Percentiles rank a stretch among this genome's conserved stretches.
Conservation (phyloP, 108 stramenopile genomes). For the Fragilaria crotonensis region DNA sequence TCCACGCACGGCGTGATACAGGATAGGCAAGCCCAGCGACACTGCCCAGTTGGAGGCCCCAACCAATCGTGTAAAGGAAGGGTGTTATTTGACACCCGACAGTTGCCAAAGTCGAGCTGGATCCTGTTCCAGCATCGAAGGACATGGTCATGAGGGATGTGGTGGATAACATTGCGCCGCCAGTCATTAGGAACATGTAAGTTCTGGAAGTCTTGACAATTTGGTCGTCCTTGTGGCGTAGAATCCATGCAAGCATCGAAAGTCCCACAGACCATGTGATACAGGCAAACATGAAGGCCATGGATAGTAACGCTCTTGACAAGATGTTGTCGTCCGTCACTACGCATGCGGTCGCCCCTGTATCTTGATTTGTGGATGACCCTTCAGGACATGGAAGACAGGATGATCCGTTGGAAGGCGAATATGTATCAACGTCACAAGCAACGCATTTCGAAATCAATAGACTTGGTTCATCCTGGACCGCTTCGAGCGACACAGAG, state of each 20-base stretch:
- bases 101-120: slow-evolving; percentile 16
- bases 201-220: not conserved
- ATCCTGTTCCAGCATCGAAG: slow-evolving; percentile 19
- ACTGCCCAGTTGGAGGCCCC: slow-evolving; percentile 31
- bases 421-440: not conserved
- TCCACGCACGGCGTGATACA: slow-evolving; percentile 8
- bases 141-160: not conserved
- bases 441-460: not conserved
- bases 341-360: not conserved
- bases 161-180: not conserved
- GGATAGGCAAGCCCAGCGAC: slow-evolving; percentile 24
- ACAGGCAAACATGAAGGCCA: not conserved
- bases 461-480: not conserved
- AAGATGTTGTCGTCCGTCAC: not conserved
- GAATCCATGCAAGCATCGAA: not conserved
- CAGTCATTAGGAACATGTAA: not conserved
- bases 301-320: not conserved
- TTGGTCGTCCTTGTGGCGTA: not conserved
- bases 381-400: not conserved
- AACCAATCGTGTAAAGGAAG: slow-evolving; percentile 35
- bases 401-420: not conserved
- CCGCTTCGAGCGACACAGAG: not conserved
- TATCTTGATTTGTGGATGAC: not conserved
- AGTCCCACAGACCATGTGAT: not conserved
- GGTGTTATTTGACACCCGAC: slow-evolving; percentile 27